These are phyloP conservation scores for Drechmeria coniospora DNA, from an alignment of 2,329 filamentous ascomycete species.

Conservation along the genomic window DNA sequence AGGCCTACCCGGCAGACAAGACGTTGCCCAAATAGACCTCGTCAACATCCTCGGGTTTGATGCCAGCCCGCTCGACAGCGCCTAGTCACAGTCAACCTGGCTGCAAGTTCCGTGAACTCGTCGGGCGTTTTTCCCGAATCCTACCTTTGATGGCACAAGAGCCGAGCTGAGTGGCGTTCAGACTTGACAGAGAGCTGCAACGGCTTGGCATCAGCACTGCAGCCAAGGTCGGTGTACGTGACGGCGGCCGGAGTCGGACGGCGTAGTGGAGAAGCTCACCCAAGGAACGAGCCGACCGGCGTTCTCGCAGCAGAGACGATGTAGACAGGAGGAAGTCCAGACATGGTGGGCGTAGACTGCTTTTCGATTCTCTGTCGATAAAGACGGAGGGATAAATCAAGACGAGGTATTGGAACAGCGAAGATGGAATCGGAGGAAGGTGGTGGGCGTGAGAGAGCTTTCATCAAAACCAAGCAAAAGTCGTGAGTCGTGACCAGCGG, in stretches of 20 bases:
- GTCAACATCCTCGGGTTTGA: conserved; percentile 81
- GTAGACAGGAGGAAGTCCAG: conserved; percentile 75
- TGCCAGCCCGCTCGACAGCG: conserved; percentile 72
- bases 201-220: conserved; percentile 8
- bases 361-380: no score
- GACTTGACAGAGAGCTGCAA: conserved; percentile 67
- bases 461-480: no score
- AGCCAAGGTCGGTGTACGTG: background rate
- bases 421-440: conserved; percentile 1
- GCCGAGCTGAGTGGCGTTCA: conserved; percentile 76
- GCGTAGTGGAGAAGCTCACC: conserved; percentile 34
- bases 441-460: no score
- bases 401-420: conserved; percentile 4
- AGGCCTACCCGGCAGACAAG: conserved; percentile 72
- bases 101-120: conserved; percentile 7
- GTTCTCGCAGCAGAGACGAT: conserved; percentile 88
- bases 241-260: conserved; percentile 1
- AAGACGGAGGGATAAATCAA: conserved; percentile 4
- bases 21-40: conserved; percentile 99
- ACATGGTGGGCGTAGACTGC: conserved; percentile 54
- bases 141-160: conserved; percentile 83
- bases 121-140: conserved; percentile 9
- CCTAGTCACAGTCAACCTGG: conserved; percentile 20
- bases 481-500: no score
- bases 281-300: conserved; percentile 85